Conservation (phyloP, 2,329 filamentous ascomycete species). For the Blumeriella jaapii region DNA sequence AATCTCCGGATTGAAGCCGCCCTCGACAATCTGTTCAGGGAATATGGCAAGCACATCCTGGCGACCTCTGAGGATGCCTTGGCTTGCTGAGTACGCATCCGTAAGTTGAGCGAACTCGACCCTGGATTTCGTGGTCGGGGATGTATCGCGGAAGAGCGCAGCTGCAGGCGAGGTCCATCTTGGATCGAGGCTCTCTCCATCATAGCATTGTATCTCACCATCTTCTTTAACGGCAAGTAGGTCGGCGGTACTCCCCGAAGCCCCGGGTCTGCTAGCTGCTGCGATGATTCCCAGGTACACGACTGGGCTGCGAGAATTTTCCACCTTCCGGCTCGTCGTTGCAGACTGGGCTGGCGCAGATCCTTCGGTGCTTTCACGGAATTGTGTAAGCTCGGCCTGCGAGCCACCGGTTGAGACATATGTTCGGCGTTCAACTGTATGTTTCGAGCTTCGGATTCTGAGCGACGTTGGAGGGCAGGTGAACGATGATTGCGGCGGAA, state of each 20-base stretch:
- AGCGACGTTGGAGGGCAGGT: constrained; percentile 50
- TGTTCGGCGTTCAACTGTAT: constrained; percentile 44
- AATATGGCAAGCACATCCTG: constrained; percentile 41
- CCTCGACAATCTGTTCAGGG: constrained; percentile 34
- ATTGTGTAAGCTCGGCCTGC: constrained; percentile 42
- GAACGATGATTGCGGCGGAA: constrained; percentile 53
- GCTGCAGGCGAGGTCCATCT: constrained; percentile 35
- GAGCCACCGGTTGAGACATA: constrained; percentile 43
- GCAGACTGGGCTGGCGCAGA: constrained; percentile 42
- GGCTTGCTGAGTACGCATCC: constrained; percentile 24
- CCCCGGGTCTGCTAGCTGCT: constrained; percentile 7
- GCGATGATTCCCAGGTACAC: constrained; percentile 32
- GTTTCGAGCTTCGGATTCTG: constrained; percentile 33
- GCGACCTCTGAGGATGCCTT: constrained; percentile 36
- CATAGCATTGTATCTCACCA: constrained; percentile 49
- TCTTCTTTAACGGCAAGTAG: constrained; percentile 47
- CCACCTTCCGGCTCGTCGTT: constrained; percentile 34
- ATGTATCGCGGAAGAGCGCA: constrained; percentile 25
- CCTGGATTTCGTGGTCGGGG: constrained; percentile 25
- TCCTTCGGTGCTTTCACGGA: constrained; percentile 43
- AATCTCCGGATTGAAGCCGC: constrained; percentile 39
- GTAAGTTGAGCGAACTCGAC: constrained; percentile 27
- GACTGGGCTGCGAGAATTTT: constrained; percentile 29
- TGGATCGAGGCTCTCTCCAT: constrained; percentile 40
- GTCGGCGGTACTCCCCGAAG: constrained; percentile 19